Evolutionary conservation across 148 eudicot species (phyloP).

Genomic region (Agrostemma githago): DNA sequence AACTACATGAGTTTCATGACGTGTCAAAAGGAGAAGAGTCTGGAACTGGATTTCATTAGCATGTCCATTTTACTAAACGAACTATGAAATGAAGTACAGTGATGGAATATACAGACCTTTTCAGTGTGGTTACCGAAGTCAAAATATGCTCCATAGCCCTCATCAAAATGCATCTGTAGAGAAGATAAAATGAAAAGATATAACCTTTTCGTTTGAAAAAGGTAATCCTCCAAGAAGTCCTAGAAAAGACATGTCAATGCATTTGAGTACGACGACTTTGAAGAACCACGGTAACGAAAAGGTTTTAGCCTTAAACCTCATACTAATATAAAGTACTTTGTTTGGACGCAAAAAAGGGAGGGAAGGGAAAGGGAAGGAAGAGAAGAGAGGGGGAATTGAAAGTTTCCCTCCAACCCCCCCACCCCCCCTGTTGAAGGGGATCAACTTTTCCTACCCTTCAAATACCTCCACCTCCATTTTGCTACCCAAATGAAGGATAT

Average conservation of each 20-base stretch:
- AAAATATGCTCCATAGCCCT: constrained; percentile 70
- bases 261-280: not conserved
- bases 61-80: constrained; percentile 6
- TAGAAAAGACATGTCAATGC: not conserved
- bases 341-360: no score
- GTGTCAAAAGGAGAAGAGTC: not conserved
- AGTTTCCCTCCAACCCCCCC: no score
- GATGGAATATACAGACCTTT: constrained; percentile 43
- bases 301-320: not conserved
- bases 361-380: no score
- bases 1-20: not conserved
- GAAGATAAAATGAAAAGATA: constrained; percentile 11
- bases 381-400: no score
- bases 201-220: not conserved
- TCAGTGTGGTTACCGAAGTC: constrained; percentile 97
- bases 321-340: no score
- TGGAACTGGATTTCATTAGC: not conserved
- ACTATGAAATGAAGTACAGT: no score
- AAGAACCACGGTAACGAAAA: not conserved
- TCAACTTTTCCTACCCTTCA: no score
- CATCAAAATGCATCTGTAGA: constrained; percentile 83
- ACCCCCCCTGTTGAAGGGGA: no score
- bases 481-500: no score
- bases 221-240: not conserved
- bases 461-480: no score